Evolutionary conservation across 345 rosid genomes (phyloP).

Genomic region (Rhodomyrtus tomentosa): DNA sequence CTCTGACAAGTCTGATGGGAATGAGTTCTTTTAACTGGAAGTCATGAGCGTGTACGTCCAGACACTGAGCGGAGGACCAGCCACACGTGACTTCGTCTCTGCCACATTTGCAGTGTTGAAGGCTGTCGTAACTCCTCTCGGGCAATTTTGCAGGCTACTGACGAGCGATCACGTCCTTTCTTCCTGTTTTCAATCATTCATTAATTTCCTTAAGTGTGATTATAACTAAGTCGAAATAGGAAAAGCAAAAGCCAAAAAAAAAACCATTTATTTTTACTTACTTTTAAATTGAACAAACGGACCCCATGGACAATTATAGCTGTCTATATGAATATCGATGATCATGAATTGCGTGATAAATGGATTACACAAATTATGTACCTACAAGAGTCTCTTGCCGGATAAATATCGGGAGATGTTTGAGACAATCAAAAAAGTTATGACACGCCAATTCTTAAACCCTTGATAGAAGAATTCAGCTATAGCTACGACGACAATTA

Average conservation of each 20-base stretch:
- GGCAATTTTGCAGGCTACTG: constrained; percentile 6
- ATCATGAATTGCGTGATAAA: background rate
- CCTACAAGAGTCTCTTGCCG: no score
- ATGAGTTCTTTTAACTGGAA: background rate
- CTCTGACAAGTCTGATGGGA: background rate
- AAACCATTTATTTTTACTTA: background rate
- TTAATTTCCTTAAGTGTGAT: background rate
- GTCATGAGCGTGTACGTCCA: background rate
- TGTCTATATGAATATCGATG: background rate
- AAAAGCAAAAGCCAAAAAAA: background rate
- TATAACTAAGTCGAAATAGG: background rate
- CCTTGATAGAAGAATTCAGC: background rate
- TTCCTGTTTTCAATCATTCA: background rate
- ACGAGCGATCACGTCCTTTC: background rate
- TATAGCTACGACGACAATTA: background rate
- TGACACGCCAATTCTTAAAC: fast-evolving
- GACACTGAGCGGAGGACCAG: constrained; percentile 2
- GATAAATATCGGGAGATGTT: background rate
- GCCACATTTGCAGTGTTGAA: background rate
- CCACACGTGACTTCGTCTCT: constrained; percentile 8
- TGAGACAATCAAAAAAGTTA: background rate
- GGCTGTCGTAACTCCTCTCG: background rate
- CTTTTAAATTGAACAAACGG: background rate
- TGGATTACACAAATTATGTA: background rate
- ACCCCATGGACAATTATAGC: background rate